Evolutionary conservation across 768 basidiomycete species (phyloP), one percentile per base, ranked within the genome.

Genomic region (Russula olivacea): DNA sequence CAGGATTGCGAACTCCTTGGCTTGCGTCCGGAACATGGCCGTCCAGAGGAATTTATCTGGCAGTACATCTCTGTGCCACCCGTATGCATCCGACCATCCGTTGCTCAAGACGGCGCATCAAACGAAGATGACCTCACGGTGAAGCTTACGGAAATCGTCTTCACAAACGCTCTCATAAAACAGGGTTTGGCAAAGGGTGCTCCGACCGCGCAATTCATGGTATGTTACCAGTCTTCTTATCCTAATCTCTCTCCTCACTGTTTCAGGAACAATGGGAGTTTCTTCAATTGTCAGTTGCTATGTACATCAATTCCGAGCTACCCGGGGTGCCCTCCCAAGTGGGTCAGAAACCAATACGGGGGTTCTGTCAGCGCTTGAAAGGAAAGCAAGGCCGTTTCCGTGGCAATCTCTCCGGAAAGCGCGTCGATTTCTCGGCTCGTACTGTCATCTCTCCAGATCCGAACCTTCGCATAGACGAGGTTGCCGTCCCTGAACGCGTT

Each of bases 391-490:
- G 97, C 69, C 94, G 97, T 52, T 98, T 99, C 76, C 83, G 97
- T 72, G 97, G 97, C 23, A 99, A 99, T 72, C 80, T 99, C 9
- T 98, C 95, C 0, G 97, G 97, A 66, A 99, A 99, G 75, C 93
- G 97, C 74, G 97, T 99, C 67, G 97, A 99, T 73, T 98, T 98
- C 72, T 98, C 95, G 0, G 96, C 87, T 6, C 89, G 97, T 69
- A 99, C 97, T 8, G 97, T 99, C 74, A 99, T 99, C 71, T 96
- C 94, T 1, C 97, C 97, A 1, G 97, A 99, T 74, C 97, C 97
- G n/a, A 99, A 98, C 72, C 77, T 99, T 66, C 87, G 93, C 55
- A 97, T 99, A 71, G 97, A 99, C 73, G 96, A 99, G 77, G 94
- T 99, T 11, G 97, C 97, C 19, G 90, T 99, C 0, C 97, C 97